Percentiles rank a stretch among this genome's conserved stretches.
Evolutionary conservation across 179 eudicot species (phyloP).

Genomic region (Silene coronaria): DNA sequence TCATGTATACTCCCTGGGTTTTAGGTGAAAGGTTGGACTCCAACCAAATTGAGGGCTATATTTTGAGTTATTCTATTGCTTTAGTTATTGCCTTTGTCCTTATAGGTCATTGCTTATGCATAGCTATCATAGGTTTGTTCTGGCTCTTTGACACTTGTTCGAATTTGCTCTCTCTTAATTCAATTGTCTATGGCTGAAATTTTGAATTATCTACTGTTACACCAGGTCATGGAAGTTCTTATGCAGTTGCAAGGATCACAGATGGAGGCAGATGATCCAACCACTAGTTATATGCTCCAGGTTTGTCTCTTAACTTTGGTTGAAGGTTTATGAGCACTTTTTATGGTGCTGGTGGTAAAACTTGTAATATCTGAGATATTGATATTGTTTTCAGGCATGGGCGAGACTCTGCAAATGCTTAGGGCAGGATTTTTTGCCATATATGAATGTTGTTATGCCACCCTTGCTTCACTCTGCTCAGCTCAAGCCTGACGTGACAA

Average conservation of each 20-base stretch:
- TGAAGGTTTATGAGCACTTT: neutral
- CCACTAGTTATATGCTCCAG: conserved; percentile 93
- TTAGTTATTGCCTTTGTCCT: neutral
- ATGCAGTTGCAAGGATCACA: conserved; percentile 94
- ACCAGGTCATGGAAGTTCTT: conserved; percentile 94
- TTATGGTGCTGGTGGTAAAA: neutral
- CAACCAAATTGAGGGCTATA: neutral
- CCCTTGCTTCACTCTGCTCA: conserved; percentile 95
- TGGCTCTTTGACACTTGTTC: neutral
- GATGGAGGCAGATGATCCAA: conserved; percentile 95
- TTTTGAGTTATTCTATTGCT: neutral
- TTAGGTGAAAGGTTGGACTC: neutral
- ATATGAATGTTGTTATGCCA: conserved; percentile 97
- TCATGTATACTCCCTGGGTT: neutral
- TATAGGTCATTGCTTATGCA: neutral
- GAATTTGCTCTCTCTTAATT: neutral
- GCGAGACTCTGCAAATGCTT: conserved; percentile 97
- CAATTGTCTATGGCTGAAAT: neutral
- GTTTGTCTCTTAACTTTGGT: conserved; percentile 24
- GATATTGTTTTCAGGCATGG: conserved; percentile 64
- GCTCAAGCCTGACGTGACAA: conserved; percentile 93
- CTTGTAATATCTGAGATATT: neutral
- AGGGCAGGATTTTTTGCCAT: conserved; percentile 97
- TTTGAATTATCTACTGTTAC: neutral
- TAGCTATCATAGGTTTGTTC: neutral